phyloP scores from a whole-genome alignment of 1,284 basidiomycete species.

The Cryptococcus sp. region DNA sequence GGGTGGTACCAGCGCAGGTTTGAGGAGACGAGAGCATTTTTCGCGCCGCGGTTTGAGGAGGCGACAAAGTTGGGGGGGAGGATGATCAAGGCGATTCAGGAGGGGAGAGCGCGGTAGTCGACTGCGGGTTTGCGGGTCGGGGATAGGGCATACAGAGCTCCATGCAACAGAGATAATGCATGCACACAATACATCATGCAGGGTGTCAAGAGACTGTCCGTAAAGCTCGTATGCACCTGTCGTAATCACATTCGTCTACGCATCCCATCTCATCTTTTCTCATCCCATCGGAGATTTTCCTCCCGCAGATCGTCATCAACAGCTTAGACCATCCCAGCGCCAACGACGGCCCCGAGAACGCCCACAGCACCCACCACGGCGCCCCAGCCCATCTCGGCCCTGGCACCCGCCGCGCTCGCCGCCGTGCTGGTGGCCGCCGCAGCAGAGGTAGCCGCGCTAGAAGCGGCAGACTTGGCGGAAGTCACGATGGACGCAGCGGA shows the following conservation, averaged over 20 bases:
- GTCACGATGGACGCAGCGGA: conserved; percentile 23
- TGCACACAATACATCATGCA: neutral
- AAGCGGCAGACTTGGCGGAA: conserved; percentile 1
- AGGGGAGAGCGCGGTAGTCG: conserved; percentile 12
- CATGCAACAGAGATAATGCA: neutral
- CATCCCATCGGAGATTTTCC: neutral
- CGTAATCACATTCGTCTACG: neutral
- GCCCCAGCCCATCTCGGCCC: conserved; percentile 9
- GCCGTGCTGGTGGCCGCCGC: conserved; percentile 7
- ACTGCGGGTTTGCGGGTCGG: neutral
- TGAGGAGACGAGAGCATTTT: conserved; percentile 72
- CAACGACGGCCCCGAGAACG: conserved; percentile 22
- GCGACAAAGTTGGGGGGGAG: conserved; percentile 74
- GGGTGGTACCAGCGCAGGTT: conserved; percentile 82
- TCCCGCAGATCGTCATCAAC: no score
- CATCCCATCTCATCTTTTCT: neutral
- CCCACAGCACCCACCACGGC: conserved; percentile 21
- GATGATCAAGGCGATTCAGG: conserved; percentile 82
- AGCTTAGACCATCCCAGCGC: conserved; percentile 20
- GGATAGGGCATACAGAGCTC: neutral
- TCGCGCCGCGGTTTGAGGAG: conserved; percentile 82
- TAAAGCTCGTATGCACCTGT: neutral
- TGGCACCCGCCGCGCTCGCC: conserved; percentile 8
- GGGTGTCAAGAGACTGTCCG: neutral
- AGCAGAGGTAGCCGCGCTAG: conserved; percentile 5